Evolutionary conservation across 1,284 basidiomycete genomes (phyloP).

Genomic region (Cutaneotrichosporon mucoides): DNA sequence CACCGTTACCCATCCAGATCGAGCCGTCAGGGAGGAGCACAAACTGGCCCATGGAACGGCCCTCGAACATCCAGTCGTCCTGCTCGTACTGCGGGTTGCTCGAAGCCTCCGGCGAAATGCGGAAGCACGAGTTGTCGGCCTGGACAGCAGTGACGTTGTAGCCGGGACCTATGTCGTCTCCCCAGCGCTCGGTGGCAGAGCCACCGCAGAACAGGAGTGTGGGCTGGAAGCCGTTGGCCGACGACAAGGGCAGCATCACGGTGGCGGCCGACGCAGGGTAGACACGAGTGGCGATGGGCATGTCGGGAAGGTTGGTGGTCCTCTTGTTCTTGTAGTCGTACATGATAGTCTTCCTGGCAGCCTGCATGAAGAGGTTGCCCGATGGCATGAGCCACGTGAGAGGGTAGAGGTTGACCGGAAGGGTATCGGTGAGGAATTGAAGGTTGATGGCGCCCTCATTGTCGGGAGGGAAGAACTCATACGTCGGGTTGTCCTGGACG

Average conservation of each 20-base stretch:
- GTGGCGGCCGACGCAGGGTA: constrained; percentile 89
- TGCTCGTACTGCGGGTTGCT: constrained; percentile 57
- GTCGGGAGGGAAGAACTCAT: constrained; percentile 67
- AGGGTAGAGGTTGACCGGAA: constrained; percentile 85
- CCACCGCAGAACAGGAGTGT: constrained; percentile 89
- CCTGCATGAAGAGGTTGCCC: constrained; percentile 66
- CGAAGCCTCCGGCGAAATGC: constrained; percentile 65
- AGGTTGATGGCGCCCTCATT: constrained; percentile 59
- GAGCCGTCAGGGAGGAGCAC: constrained; percentile 47
- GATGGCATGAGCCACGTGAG: constrained; percentile 80
- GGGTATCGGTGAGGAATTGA: constrained; percentile 74
- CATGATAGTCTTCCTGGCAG: constrained; percentile 60
- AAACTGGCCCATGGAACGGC: constrained; percentile 77
- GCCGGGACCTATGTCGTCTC: constrained; percentile 39
- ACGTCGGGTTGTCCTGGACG: constrained; percentile 74
- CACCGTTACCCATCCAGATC: constrained; percentile 64
- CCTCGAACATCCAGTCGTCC: constrained; percentile 69
- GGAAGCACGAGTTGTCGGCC: constrained; percentile 49
- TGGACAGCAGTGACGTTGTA: constrained; percentile 48
- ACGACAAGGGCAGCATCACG: constrained; percentile 84
- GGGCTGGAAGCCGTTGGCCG: constrained; percentile 76
- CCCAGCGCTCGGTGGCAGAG: constrained; percentile 55
- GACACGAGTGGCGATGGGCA: constrained; percentile 65
- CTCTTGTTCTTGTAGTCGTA: constrained; percentile 60
- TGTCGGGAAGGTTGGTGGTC: constrained; percentile 45